Evolutionary conservation across 2,329 filamentous ascomycete species (phyloP), one percentile per base, ranked within the genome.

Genomic region (Cercospora sojina): DNA sequence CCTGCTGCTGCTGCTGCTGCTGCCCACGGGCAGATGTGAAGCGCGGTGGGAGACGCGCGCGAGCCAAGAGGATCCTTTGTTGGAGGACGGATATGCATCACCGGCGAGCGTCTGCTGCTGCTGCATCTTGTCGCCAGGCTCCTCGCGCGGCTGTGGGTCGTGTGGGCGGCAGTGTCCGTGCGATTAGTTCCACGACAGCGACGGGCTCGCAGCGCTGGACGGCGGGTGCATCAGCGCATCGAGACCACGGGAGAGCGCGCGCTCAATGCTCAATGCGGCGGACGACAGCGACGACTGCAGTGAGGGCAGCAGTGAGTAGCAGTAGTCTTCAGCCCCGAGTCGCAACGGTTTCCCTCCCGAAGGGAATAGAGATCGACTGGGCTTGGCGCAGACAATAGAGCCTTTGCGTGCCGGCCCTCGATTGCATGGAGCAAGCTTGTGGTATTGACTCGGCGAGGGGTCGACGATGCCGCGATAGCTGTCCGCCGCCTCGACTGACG

Each of bases 21-120:
- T 59, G 53, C 23, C 35, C 38, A 31, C 51, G 31, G 70, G 70
- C 49, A 75, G 72, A 64, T 75, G 74, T 47, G 68, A 72, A 35
- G 74, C 72, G 56, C 75, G 69, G 43, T 76, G 73, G 10, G 70
- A 71, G 16, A 77, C 75, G 59, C 73, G 66, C 23, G 72, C 70
- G 32, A 67, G 59, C 69, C 67, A 69, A 35, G 53, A 59, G 47
- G 53, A 43, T 61, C 18, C 35, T 27, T 59, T 43, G 32, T 59
- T 59, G 57, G 32, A 20, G 38, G 56, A n/a, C 10, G 62, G 38
- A 55, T 58, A 51, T 27, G 62, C 31, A 35, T 59, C 63, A 43
- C 18, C 35, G 41, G 27, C 32, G 29, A 57, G 38, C 29, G 61
- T 56, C 49, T 63, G 61, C 38, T 59, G 61, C 38, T 59, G 56